Percentiles rank a stretch among this genome's conserved stretches.
phyloP scores from a whole-genome alignment of 2,329 filamentous ascomycete genomes.

The Monilinia fructicola region DNA sequence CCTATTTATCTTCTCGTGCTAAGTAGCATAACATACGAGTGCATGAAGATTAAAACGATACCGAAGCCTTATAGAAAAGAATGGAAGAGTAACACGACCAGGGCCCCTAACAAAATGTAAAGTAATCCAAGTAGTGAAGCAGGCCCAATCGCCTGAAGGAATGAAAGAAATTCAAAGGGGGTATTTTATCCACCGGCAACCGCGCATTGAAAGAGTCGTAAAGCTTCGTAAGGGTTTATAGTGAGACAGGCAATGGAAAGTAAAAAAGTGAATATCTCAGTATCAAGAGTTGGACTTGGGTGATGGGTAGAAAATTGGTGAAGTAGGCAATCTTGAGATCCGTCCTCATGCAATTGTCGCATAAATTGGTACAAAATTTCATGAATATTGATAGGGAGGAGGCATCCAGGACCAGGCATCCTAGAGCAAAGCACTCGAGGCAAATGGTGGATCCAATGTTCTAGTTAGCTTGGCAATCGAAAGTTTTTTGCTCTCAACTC shows the following conservation, averaged over 20 bases:
- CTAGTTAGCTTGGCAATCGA: conserved; percentile 4
- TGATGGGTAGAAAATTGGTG: neutral
- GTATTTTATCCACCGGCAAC: conserved; percentile 12
- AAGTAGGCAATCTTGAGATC: neutral
- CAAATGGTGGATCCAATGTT: neutral
- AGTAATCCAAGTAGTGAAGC: neutral
- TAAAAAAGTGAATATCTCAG: neutral
- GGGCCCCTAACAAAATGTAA: neutral
- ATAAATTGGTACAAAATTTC: neutral
- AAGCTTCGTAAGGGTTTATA: conserved; percentile 2
- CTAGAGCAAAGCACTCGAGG: neutral
- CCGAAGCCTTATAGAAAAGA: neutral
- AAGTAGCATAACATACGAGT: neutral
- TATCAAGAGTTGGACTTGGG: neutral
- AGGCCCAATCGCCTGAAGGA: neutral
- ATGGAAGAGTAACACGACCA: neutral
- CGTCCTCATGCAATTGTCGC: neutral
- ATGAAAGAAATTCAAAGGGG: neutral
- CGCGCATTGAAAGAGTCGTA: neutral
- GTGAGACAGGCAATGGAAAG: neutral
- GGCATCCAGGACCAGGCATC: neutral
- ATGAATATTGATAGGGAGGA: no score
- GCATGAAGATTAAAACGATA: neutral
- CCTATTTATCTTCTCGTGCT: conserved; percentile 3
- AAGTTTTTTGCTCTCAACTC: conserved; percentile 24